Conservation (phyloP, 2,329 filamentous ascomycete species). For the Ceratocystis variospora region DNA sequence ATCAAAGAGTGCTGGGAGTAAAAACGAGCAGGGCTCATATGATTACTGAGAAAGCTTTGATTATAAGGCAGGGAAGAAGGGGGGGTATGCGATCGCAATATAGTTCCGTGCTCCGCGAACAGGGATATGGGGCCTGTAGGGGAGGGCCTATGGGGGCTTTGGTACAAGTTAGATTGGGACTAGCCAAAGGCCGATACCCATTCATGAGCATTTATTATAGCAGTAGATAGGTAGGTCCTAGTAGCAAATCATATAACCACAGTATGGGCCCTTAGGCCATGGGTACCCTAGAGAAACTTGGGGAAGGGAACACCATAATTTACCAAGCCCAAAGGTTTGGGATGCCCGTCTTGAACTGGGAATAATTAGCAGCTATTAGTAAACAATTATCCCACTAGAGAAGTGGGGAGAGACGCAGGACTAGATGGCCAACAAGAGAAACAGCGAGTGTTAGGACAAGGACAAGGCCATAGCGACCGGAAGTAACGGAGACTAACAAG, state of each 20-base stretch:
- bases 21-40: neutral
- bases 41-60: too few relatives aligned
- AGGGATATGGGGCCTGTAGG: neutral
- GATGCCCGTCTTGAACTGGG: neutral
- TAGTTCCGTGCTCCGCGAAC: neutral
- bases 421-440: too few relatives aligned
- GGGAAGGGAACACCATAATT: neutral
- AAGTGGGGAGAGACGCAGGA: neutral
- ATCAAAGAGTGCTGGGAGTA: neutral
- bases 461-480: too few relatives aligned
- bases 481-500: too few relatives aligned
- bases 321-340: constrained; percentile 1
- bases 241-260: neutral
- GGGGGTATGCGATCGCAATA: neutral
- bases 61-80: too few relatives aligned
- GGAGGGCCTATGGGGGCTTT: neutral
- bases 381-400: neutral
- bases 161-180: neutral
- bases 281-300: neutral
- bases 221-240: neutral
- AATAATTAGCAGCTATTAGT: neutral
- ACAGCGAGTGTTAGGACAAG: too few relatives aligned
- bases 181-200: neutral
- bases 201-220: too few relatives aligned
- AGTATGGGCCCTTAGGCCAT: neutral